Percentiles rank a stretch among this genome's conserved stretches.
phyloP scores from a whole-genome alignment of 192 early-diverging fungal species.

The Coemansia sp. region DNA sequence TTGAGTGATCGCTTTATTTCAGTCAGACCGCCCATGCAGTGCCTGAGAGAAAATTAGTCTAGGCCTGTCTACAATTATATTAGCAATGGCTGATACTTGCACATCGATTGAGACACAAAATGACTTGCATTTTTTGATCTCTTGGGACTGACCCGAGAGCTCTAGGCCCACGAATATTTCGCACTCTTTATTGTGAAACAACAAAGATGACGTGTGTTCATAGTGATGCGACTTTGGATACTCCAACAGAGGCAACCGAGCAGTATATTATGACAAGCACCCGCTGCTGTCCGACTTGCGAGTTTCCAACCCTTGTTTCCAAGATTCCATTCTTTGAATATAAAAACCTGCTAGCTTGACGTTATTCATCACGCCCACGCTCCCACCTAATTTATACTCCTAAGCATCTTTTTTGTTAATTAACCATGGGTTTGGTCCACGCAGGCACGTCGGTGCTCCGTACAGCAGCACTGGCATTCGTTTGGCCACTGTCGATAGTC shows the following conservation, averaged over 20 bases:
- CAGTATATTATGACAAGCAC: not conserved
- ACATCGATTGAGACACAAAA: not conserved
- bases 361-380: not conserved
- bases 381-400: not conserved
- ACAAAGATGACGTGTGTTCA: not conserved
- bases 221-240: not conserved
- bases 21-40: not conserved
- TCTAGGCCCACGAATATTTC: no score
- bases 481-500: conserved; percentile 42
- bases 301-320: not conserved
- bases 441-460: conserved; percentile 42
- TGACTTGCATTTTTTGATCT: not conserved
- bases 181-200: not conserved
- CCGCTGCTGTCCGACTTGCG: not conserved
- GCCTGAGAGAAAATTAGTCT: not conserved
- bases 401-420: conserved; percentile 7
- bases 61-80: not conserved
- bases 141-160: not conserved
- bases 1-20: not conserved
- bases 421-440: conserved; percentile 32
- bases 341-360: not conserved
- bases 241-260: not conserved
- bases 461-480: conserved; percentile 25
- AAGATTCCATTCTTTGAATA: not conserved
- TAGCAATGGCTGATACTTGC: not conserved